These are phyloP conservation scores for Podaxis sp. DNA, from an alignment of 768 basidiomycete genomes.

Conservation along the genomic window DNA sequence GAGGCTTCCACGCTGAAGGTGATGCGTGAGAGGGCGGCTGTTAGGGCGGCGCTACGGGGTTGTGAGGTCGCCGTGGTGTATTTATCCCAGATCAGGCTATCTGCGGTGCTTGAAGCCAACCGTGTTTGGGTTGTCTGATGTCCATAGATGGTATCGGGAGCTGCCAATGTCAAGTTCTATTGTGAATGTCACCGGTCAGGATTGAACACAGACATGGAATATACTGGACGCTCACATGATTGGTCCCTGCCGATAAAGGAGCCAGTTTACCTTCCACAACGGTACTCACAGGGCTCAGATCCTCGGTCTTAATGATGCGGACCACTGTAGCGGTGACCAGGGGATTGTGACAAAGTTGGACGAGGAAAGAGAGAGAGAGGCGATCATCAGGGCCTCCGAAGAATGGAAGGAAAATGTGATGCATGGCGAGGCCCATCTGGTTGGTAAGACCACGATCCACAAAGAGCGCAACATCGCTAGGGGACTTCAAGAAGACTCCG, in stretches of 20 bases:
- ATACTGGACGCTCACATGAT: not conserved
- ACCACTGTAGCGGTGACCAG: conserved; percentile 72
- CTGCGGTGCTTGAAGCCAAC: conserved; percentile 79
- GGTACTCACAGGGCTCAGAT: conserved; percentile 26
- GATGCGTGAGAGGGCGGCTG: conserved; percentile 57
- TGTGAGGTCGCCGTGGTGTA: conserved; percentile 36
- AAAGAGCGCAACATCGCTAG: conserved; percentile 80
- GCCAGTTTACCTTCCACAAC: conserved; percentile 24
- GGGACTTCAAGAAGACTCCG: conserved; percentile 69
- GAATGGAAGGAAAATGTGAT: conserved; percentile 85
- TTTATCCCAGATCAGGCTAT: conserved; percentile 73
- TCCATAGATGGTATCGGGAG: conserved; percentile 74
- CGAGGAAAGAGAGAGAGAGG: conserved; percentile 74
- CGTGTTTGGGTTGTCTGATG: conserved; percentile 59
- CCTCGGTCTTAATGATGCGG: conserved; percentile 50
- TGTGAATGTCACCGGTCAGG: not conserved
- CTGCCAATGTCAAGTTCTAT: conserved; percentile 39
- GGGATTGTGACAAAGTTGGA: conserved; percentile 69
- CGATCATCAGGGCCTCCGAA: conserved; percentile 95
- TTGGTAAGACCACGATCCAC: conserved; percentile 64
- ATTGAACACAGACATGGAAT: not conserved
- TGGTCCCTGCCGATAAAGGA: conserved; percentile 9
- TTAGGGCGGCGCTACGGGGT: not conserved
- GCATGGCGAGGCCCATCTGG: conserved; percentile 25
- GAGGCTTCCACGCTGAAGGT: conserved; percentile 53